Base-by-base conservation (phyloP, 148 eudicot species). In the Cornus florida region DNA sequence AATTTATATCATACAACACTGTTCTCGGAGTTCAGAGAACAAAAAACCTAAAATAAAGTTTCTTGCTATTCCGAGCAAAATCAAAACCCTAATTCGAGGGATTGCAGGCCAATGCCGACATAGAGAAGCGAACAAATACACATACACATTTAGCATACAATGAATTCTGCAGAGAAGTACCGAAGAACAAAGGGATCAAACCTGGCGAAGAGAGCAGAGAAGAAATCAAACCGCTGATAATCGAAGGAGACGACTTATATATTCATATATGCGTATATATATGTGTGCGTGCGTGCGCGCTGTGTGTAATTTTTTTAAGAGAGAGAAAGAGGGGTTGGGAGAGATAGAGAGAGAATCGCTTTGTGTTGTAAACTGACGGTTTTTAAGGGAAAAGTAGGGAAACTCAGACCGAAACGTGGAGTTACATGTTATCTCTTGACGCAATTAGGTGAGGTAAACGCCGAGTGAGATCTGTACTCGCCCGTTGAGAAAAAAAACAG, bases 81-180 rank as follows among this genome's bases (percentile, higher is more conserved):
- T 39, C 11, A 70, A 39, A 70, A 70, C 73, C 73, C 73, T 70
- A 70, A 70, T 38, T 69, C 13, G 5, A 70, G 46, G 16, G 11
- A 7, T 69, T 41, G n/a, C 73, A 70, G 12, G 73, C 53, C 73
- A 70, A 70, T 70, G 73, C 73, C 73, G 73, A 70, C 41, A 32
- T 5, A 32, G 4, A 33, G 8, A 70, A 39, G 33, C 53, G 28
- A 28, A 41, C 73, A 39, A 23, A n/a, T 28, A 28, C 0, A 28
- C 13, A 10, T 41, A 8, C 13, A 70, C 12, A 14, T n/a, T 33
- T 35, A 35, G 19, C 19, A 70, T 46, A 70, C n/a, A 7, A 10
- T 10, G 3, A 11, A 38, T 70, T 70, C 5, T 8, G 14, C 53
- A 20, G 5, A 70, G 17, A 19, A 39, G 7, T 20, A 9, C n/a